These are phyloP conservation scores for Emergomyces africanus DNA, from an alignment of 2,329 filamentous ascomycete genomes.

Conservation along the genomic window DNA sequence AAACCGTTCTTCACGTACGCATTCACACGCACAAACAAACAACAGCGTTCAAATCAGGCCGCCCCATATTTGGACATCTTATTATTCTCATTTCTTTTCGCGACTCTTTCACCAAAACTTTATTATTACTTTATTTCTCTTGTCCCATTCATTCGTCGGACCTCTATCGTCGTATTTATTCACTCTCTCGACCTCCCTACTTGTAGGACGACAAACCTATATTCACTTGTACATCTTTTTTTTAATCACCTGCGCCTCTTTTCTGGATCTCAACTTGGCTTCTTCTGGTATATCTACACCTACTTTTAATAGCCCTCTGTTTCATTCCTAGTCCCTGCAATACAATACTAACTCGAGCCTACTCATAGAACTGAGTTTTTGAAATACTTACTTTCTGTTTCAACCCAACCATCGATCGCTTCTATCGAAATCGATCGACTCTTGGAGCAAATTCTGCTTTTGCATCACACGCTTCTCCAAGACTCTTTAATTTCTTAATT, in stretches of 20 bases:
- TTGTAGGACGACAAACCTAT: neutral
- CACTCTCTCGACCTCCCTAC: neutral
- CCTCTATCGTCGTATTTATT: neutral
- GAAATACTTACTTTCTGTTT: neutral
- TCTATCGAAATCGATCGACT: neutral
- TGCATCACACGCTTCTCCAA: neutral
- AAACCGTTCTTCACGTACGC: neutral
- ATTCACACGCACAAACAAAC: neutral
- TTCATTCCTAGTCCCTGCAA: neutral
- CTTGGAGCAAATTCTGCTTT: neutral
- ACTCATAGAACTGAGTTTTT: neutral
- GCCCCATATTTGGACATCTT: neutral
- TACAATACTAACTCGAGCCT: neutral
- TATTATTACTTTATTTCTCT: neutral
- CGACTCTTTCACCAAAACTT: too few relatives aligned
- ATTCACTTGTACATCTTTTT: conserved; percentile 9
- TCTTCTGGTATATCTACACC: neutral
- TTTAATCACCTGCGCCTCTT: conserved; percentile 8
- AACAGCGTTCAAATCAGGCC: neutral
- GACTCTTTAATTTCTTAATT: neutral
- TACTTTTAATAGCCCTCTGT: neutral
- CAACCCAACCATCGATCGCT: neutral
- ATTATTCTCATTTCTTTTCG: neutral
- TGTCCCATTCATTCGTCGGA: neutral
- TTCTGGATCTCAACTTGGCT: neutral